phyloP scores from a whole-genome alignment of 805 yeast species.

The Monosporozyma aquatica region DNA sequence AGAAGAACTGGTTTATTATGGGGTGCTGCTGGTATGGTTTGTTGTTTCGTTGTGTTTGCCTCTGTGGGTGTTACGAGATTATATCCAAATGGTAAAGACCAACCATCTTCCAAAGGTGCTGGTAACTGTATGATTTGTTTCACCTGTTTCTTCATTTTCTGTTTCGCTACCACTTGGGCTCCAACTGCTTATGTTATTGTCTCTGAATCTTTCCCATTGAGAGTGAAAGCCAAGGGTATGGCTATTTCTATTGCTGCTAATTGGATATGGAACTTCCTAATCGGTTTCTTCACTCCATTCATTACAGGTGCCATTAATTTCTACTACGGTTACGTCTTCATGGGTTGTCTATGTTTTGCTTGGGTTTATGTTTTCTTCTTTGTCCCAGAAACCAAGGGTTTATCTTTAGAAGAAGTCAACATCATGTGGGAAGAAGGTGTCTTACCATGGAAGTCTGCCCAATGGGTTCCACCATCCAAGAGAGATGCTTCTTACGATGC shows the following conservation, averaged over 20 bases:
- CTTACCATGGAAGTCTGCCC: slow-evolving; percentile 35
- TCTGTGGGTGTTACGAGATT: slow-evolving; percentile 48
- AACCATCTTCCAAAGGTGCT: slow-evolving; percentile 43
- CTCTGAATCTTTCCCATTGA: slow-evolving; percentile 62
- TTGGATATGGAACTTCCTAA: slow-evolving; percentile 56
- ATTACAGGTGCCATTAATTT: slow-evolving; percentile 53
- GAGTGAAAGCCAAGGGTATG: slow-evolving; percentile 54
- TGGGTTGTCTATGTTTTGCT: slow-evolving; percentile 46
- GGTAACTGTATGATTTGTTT: slow-evolving; percentile 66
- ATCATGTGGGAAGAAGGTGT: slow-evolving; percentile 39
- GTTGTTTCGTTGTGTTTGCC: slow-evolving; percentile 43
- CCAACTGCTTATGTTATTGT: slow-evolving; percentile 56
- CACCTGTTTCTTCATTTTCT: slow-evolving; percentile 60
- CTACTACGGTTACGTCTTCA: slow-evolving; percentile 51
- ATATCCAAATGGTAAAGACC: slow-evolving; percentile 28
- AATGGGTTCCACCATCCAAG: slow-evolving; percentile 40
- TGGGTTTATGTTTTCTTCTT: slow-evolving; percentile 59
- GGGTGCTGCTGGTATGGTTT: slow-evolving; percentile 43
- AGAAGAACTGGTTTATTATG: slow-evolving; percentile 40
- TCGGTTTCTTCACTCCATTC: slow-evolving; percentile 61
- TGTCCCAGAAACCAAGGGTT: slow-evolving; percentile 70
- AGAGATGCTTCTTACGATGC: slow-evolving; percentile 29
- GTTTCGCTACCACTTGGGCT: slow-evolving; percentile 70
- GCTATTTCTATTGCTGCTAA: slow-evolving; percentile 48
- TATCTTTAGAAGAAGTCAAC: slow-evolving; percentile 72